Conservation (phyloP, 2,329 filamentous ascomycete genomes). For the Pleomassaria siparia region DNA sequence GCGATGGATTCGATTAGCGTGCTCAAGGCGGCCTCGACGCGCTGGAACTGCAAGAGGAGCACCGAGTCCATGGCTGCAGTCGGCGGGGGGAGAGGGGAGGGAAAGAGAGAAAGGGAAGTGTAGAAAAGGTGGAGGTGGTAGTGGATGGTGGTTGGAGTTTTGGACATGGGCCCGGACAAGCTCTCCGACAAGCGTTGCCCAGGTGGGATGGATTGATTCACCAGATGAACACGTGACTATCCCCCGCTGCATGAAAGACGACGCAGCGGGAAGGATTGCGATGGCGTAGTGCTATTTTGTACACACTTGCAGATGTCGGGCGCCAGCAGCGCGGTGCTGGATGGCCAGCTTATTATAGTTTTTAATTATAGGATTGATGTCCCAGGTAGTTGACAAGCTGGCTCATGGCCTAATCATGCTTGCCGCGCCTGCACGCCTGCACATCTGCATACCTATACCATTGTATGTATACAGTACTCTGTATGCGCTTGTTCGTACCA, state of each 20-base stretch:
- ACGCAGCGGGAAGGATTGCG: conserved; percentile 13
- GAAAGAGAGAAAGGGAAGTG: not conserved
- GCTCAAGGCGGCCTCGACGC: conserved; percentile 56
- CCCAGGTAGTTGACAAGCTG: no score
- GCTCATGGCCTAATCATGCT: no score
- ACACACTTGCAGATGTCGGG: conserved; percentile 15
- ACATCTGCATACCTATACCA: no score
- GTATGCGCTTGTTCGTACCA: no score
- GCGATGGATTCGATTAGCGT: conserved; percentile 77
- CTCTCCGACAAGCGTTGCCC: not conserved
- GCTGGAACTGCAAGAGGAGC: conserved; percentile 48
- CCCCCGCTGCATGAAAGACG: no score
- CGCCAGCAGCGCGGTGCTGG: conserved; percentile 27
- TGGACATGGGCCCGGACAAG: conserved; percentile 6
- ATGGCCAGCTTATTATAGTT: conserved; percentile 20
- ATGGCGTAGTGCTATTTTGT: conserved; percentile 13
- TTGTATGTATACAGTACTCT: no score
- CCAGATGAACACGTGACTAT: no score
- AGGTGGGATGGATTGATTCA: no score
- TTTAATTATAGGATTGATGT: not conserved
- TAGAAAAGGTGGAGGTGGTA: not conserved
- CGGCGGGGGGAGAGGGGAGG: not conserved
- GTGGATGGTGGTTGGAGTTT: not conserved
- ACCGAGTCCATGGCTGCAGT: conserved; percentile 42
- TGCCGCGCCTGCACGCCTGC: no score